Base-by-base conservation (phyloP, 192 early-diverging fungal species). In the Funneliformis mosseae region DNA sequence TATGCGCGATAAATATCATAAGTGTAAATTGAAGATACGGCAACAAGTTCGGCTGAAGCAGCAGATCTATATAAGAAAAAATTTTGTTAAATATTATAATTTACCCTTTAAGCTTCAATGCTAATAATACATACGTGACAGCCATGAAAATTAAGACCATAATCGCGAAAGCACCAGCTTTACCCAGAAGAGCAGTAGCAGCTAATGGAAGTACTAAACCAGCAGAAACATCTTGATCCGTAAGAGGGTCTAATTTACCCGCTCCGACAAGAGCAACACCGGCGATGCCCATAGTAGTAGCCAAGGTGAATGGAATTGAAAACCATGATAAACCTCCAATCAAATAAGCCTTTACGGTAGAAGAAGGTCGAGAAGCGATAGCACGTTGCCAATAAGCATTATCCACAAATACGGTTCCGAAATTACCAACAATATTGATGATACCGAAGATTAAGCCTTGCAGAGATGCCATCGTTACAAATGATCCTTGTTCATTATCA, bases 241-340 rank as follows among this genome's bases (percentile, higher is more conserved):
- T 42, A 18, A 25, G 18, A 41, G 68, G 39, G 0, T 8, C 8
- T 16, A 55, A 14, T 21, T 9, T 11, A 28, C 79, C 60, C 21
- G 87, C 46, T 6, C 83, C 84, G 55, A 93, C 88, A 16, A 93
- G 84, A 1, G 92, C 92, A 21, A 93, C 85, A n/a, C 87, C 91
- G 14, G 91, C 84, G 42, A 93, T 82, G 8, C 92, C 92, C 63
- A 94, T 87, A 7, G 92, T 92, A 1, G 92, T 94, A 41, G 92
- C 92, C 5, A 94, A 83, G 10, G 89, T 89, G 80, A 93, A 93
- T 0, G 92, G 92, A 83, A 93, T 93, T 42, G 92, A 88, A 62
- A 94, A 93, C 92, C 92, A 93, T n/a, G 88, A 84, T n/a, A 93
- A 83, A 21, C 93, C 93, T n/a, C 92, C 92, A 50, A 93, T 85